A percentile compares a stretch with the other conserved stretches of the same genome.
These are phyloP conservation scores for Kockiozyma suomiensis DNA, from an alignment of 805 yeast species.

Conservation along the genomic window DNA sequence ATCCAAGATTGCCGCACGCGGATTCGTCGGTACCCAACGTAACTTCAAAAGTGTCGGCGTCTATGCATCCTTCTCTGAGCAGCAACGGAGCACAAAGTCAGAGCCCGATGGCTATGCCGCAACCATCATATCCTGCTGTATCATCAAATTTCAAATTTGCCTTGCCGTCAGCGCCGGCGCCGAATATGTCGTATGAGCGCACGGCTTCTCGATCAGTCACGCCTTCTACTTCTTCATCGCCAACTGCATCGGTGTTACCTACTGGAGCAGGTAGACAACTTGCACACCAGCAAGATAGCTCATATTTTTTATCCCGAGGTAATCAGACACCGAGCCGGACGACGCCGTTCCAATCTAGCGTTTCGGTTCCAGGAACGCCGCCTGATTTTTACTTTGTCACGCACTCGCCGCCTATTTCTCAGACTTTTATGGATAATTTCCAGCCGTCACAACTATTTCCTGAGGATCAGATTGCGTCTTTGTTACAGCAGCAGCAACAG, in stretches of 20 bases:
- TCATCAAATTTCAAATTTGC: background rate
- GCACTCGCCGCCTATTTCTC: conserved; percentile 38
- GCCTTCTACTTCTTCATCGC: conserved; percentile 6
- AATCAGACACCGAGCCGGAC: background rate
- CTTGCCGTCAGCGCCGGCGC: conserved; percentile 17
- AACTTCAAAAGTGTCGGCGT: background rate
- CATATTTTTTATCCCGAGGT: conserved; percentile 4
- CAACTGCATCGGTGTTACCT: background rate
- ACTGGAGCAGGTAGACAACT: background rate
- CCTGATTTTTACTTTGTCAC: conserved; percentile 43
- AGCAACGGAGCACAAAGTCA: background rate
- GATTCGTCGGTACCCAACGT: background rate
- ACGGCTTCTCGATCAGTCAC: conserved; percentile 14
- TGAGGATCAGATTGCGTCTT: conserved; percentile 32
- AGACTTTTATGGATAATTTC: conserved; percentile 52
- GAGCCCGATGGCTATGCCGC: conserved; percentile 4
- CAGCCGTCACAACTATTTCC: conserved; percentile 63
- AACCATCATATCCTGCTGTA: background rate
- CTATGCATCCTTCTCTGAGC: background rate
- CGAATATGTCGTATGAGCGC: conserved; percentile 15
- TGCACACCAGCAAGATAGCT: background rate
- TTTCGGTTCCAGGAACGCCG: conserved; percentile 35
- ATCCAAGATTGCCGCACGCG: conserved; percentile 21
- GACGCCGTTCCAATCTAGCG: conserved; percentile 19
- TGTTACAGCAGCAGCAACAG: conserved; percentile 1